Conservation (phyloP, 2,329 filamentous ascomycete species). For the Hymenoscyphus linearis region DNA sequence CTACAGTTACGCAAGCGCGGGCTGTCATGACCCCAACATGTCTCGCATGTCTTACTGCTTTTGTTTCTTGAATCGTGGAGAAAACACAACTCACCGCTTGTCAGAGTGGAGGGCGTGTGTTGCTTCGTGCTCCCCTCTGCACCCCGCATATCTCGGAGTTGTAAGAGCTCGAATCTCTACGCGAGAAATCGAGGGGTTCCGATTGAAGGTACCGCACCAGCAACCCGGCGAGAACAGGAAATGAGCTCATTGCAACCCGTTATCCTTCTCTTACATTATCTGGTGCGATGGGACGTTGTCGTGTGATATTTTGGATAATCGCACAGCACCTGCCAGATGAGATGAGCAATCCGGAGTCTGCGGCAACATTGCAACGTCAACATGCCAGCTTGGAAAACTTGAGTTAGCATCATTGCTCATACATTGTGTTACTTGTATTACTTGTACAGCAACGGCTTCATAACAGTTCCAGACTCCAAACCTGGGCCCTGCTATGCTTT, state of each 20-base stretch:
- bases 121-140: neutral
- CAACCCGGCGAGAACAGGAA: constrained; percentile 1
- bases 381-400: neutral
- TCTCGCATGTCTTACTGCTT: neutral
- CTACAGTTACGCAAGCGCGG: neutral
- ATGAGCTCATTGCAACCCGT: neutral
- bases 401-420: neutral
- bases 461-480: neutral
- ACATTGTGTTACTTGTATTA: neutral
- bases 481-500: neutral
- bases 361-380: neutral
- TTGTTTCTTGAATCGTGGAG: neutral
- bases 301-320: constrained; percentile 7
- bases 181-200: neutral
- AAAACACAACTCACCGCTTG: neutral
- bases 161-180: neutral
- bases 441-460: neutral
- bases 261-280: constrained; percentile 3
- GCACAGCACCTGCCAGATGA: constrained; percentile 1
- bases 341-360: neutral
- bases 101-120: neutral
- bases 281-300: constrained; percentile 4
- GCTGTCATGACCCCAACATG: neutral
- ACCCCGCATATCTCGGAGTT: neutral
- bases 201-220: neutral